These are phyloP conservation scores for Chenopodium suecicum DNA, from an alignment of 148 eudicot genomes.

Conservation along the genomic window DNA sequence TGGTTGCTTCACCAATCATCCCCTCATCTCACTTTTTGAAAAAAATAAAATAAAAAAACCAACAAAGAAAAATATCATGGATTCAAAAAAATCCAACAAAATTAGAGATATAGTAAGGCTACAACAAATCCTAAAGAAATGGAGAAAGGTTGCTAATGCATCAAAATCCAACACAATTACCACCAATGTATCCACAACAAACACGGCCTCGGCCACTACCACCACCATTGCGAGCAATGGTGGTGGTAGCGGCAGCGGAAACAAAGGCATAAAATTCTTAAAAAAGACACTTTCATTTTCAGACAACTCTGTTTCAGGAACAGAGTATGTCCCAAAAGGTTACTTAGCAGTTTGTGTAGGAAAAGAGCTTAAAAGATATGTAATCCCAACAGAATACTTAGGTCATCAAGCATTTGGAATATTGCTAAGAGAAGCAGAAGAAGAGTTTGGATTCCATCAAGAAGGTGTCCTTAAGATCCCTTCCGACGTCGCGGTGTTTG, in stretches of 20 bases:
- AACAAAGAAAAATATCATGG: conserved; percentile 36
- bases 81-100: conserved; percentile 71
- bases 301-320: conserved; percentile 35
- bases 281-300: conserved; percentile 80
- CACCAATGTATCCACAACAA: background rate
- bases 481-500: conserved; percentile 59
- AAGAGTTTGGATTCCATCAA: conserved; percentile 91
- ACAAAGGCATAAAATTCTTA: conserved; percentile 65
- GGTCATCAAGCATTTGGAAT: conserved; percentile 64
- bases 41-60: background rate
- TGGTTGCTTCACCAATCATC: conserved; percentile 10
- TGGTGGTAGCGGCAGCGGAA: conserved; percentile 16
- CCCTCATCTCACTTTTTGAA: conserved; percentile 1
- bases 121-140: conserved; percentile 73
- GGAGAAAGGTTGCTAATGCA: conserved; percentile 65
- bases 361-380: conserved; percentile 64
- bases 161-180: conserved; percentile 23
- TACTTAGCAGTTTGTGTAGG: conserved; percentile 78
- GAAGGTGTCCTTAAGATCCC: conserved; percentile 86
- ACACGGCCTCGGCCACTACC: background rate
- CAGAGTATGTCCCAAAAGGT: conserved; percentile 59
- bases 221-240: background rate
- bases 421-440: conserved; percentile 78
- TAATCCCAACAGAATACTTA: conserved; percentile 70
- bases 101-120: conserved; percentile 86